Evolutionary conservation across 257 asterid genomes (phyloP), one percentile per base, ranked within the genome.

Genomic region (Solanum habrochaites): DNA sequence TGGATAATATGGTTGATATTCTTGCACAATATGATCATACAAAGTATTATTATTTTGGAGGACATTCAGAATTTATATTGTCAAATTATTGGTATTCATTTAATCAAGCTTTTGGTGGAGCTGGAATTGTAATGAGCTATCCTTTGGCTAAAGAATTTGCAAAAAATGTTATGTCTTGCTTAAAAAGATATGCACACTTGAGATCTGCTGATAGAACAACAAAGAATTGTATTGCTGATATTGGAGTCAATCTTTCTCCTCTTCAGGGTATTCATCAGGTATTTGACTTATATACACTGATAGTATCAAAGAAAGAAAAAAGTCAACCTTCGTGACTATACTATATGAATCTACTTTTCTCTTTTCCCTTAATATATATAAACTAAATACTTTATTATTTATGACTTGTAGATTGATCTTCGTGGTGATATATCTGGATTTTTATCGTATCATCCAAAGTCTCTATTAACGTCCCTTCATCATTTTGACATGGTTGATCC

Each of bases 381-480:
- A 12, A 49, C 20, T 66, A 66, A 66, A 84, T 7, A 83, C 20
- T 4, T 14, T 11, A 6, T 66, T 14, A 37, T 66, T 12, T 35
- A 43, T 52, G 12, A 37, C 45, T 23, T 71, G 66, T 92, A 94
- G 96, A 87, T 91, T 60, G 98, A 93, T 93, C 52, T 94, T 29
- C 93, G 88, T 8, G 95, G 96, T 8, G 95, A 93, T 72, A 85
- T 93, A 42, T 95, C 95, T 0, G 98, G 98, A 0, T 94, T 89
- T 83, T 11, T 95, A 62, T 94, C 98, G 29, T 85, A 95, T 2
- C 98, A 92, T 87, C 95, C 98, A 5, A 89, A 89, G 52, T 85
- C 42, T 37, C 91, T 93, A 0, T 29, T 94, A 23, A n/a, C 90
- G 43, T 92, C 98, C 80, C 91, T 94, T 16, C 98, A 94, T 90